Evolutionary conservation across 371 early-diverging fungal species (phyloP).

Genomic region (Mortierella sp.): DNA sequence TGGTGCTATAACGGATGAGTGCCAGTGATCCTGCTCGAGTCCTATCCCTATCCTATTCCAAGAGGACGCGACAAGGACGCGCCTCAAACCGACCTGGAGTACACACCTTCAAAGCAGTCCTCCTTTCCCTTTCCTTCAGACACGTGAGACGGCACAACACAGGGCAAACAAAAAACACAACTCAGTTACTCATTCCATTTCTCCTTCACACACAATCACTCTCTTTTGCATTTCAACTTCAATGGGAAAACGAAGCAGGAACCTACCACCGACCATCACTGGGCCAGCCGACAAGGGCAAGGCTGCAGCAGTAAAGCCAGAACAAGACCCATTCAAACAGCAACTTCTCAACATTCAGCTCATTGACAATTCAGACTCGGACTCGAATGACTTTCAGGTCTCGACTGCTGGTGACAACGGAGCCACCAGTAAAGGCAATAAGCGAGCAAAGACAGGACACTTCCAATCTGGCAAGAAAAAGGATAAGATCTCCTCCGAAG

Average conservation of each 20-base stretch:
- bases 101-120: no score
- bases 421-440: neutral
- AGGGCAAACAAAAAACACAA: conserved; percentile 2
- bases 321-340: conserved; percentile 8
- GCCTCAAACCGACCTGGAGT: neutral
- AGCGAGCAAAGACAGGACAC: neutral
- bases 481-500: neutral
- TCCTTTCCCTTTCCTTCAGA: no score
- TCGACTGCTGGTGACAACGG: neutral
- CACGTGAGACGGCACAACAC: neutral
- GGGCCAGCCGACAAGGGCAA: neutral
- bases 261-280: conserved; percentile 5
- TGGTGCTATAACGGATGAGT: neutral
- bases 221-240: neutral
- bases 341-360: conserved; percentile 10
- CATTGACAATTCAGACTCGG: conserved; percentile 24
- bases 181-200: neutral
- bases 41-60: neutral
- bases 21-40: neutral
- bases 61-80: neutral
- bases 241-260: conserved; percentile 23
- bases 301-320: neutral
- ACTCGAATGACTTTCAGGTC: neutral
- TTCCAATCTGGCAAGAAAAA: neutral
- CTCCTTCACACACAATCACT: neutral